Evolutionary conservation across 148 eudicot genomes (phyloP).

Genomic region (Linanthus parryae): DNA sequence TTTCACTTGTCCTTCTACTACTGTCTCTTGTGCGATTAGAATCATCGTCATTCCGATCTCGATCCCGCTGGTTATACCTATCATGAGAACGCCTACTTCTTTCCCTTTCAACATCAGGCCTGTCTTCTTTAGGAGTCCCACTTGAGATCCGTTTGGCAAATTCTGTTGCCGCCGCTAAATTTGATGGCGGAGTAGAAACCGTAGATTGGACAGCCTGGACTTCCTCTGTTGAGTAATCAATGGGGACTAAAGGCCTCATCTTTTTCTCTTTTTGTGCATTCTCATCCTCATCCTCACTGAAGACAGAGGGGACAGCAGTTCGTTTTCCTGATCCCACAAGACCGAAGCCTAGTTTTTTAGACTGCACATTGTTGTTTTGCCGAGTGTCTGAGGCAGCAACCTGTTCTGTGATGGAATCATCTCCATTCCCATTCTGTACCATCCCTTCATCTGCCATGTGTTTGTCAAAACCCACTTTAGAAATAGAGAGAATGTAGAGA

Average conservation of each 20-base stretch:
- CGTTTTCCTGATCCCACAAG: constrained; percentile 85
- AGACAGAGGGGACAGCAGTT: constrained; percentile 79
- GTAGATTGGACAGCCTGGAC: constrained; percentile 49
- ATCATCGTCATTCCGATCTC: constrained; percentile 47
- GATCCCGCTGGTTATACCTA: constrained; percentile 58
- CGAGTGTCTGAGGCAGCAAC: constrained; percentile 36
- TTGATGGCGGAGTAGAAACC: constrained; percentile 40
- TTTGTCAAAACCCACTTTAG: constrained; percentile 1
- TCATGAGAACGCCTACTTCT: constrained; percentile 73
- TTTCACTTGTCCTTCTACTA: constrained; percentile 19
- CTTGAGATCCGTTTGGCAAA: constrained; percentile 54
- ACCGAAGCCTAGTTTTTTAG: constrained; percentile 85
- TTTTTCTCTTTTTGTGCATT: constrained; percentile 90
- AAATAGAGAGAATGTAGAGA: not conserved
- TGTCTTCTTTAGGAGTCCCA: constrained; percentile 53
- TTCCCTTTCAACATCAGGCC: constrained; percentile 55
- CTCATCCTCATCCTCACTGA: constrained; percentile 86
- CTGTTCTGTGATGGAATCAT: constrained; percentile 32
- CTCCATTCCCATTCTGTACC: constrained; percentile 54
- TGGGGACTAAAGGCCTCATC: constrained; percentile 96
- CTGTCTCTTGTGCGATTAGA: constrained; percentile 29
- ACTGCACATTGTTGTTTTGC: constrained; percentile 36
- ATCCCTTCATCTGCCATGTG: constrained; percentile 34
- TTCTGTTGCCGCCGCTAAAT: constrained; percentile 53
- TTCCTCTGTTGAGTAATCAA: constrained; percentile 93